Base-by-base conservation (phyloP, 2,329 filamentous ascomycete species). In the Xylariaceae sp. region DNA sequence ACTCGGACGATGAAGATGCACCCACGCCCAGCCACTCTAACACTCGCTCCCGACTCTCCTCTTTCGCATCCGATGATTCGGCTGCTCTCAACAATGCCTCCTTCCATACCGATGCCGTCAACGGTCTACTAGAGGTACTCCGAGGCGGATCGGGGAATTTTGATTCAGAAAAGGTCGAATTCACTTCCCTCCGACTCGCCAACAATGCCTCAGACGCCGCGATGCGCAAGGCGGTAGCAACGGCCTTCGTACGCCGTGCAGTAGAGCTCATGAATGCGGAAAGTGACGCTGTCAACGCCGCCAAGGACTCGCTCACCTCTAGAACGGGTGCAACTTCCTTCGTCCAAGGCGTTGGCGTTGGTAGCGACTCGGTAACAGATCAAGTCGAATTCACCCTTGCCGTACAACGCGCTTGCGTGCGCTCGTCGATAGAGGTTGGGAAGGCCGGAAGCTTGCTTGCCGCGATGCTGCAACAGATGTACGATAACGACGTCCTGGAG, bases 151-250 rank as follows among this genome's bases (percentile, higher is more conserved):
- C 83, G 13, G 82, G 84, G 11, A 89, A 95, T 66, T 94, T 96
- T 58, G 92, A 96, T 64, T 78, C 78, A 2, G 82, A 83, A 45
- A 90, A 93, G 68, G 82, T 97, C 33, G 94, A 99, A 69, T 88
- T 99, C 57, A 96, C 92, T 76, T 89, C 90, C 43, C 78, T 97
- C n/a, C 87, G 93, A 11, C 89, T 99, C 69, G 88, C 87, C 49
- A 90, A 89, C 63, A 90, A 97, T 64, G 94, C 94, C 2, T 92
- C 90, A 1, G 93, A 96, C 65, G 81, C 87, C 59, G 88, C 94
- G 69, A 89, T 97, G 64, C 89, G 93, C 42, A 86, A 87, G 33
- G 91, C 94, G 14, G 86, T 97, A 19, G 90, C 90, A 2, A 83
- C 87, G 2, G 89, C 92, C 1, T 93, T 97, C 67, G 88, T 90